Conservation (phyloP, 805 yeast species). For the Metschnikowia hibisci region DNA sequence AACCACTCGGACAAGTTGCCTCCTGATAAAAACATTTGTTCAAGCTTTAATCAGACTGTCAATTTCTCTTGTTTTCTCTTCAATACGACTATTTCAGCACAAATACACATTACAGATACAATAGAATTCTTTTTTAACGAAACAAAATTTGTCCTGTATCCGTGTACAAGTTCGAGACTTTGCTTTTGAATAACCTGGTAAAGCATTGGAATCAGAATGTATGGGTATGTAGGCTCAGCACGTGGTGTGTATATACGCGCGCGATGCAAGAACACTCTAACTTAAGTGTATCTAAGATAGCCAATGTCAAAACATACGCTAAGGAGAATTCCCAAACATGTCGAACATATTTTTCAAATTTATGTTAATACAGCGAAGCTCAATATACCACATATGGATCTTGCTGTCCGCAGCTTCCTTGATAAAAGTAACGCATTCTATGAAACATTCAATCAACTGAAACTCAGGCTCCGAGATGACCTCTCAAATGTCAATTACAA, state of each 20-base stretch:
- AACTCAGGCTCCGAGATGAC: constrained; percentile 13
- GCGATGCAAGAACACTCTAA: neutral
- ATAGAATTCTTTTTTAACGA: too few relatives aligned
- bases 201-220: too few relatives aligned
- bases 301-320: constrained; percentile 17
- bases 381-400: constrained; percentile 9
- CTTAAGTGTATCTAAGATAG: neutral
- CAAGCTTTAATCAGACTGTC: too few relatives aligned
- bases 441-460: constrained; percentile 19
- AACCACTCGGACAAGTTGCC: constrained; percentile 73
- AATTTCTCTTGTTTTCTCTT: too few relatives aligned
- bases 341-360: constrained; percentile 17
- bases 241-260: neutral
- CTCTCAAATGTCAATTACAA: constrained; percentile 8
- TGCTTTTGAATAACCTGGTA: too few relatives aligned
- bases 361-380: constrained; percentile 19
- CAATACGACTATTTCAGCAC: too few relatives aligned
- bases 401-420: constrained; percentile 15
- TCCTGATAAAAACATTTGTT: neutral
- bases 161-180: too few relatives aligned
- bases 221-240: too few relatives aligned
- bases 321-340: constrained; percentile 21
- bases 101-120: too few relatives aligned
- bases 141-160: too few relatives aligned
- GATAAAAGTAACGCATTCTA: constrained; percentile 19